phyloP scores from a whole-genome alignment of 805 yeast genomes.

The Hermanozyma aechmeae region DNA sequence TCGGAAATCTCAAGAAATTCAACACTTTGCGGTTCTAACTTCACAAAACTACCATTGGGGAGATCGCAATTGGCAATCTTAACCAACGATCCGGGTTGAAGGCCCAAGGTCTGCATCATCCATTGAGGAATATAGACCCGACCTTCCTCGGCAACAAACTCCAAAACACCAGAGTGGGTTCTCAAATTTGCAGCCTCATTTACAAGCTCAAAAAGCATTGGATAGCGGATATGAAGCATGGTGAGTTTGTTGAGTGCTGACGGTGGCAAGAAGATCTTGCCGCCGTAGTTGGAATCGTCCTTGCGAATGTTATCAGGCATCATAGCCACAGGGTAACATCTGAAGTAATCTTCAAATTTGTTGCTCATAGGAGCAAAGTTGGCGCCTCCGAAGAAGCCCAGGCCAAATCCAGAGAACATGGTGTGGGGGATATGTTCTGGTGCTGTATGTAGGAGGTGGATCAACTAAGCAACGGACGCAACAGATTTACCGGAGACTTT shows the following conservation, averaged over 20 bases:
- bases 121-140: conserved; percentile 90
- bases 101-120: conserved; percentile 77
- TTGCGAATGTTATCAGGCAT: conserved; percentile 70
- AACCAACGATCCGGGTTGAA: conserved; percentile 74
- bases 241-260: conserved; percentile 84
- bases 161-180: conserved; percentile 92
- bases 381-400: conserved; percentile 26
- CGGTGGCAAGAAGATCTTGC: conserved; percentile 91
- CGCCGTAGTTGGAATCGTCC: conserved; percentile 84
- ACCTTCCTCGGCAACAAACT: conserved; percentile 96
- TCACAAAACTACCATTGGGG: conserved; percentile 81
- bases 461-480: too few species aligned
- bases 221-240: conserved; percentile 86
- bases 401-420: conserved; percentile 37
- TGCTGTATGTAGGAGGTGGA: too few species aligned
- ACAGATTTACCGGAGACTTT: too few species aligned
- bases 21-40: conserved; percentile 89
- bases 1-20: conserved; percentile 90
- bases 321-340: conserved; percentile 88
- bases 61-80: conserved; percentile 70
- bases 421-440: too few species aligned
- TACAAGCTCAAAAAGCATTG: conserved; percentile 81
- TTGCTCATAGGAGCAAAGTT: conserved; percentile 22
- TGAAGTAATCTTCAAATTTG: conserved; percentile 73
- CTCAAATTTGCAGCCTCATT: conserved; percentile 51